These are phyloP conservation scores for Aegilops speltoides DNA, from an alignment of 176 grass and related monocot genomes.

Conservation along the genomic window DNA sequence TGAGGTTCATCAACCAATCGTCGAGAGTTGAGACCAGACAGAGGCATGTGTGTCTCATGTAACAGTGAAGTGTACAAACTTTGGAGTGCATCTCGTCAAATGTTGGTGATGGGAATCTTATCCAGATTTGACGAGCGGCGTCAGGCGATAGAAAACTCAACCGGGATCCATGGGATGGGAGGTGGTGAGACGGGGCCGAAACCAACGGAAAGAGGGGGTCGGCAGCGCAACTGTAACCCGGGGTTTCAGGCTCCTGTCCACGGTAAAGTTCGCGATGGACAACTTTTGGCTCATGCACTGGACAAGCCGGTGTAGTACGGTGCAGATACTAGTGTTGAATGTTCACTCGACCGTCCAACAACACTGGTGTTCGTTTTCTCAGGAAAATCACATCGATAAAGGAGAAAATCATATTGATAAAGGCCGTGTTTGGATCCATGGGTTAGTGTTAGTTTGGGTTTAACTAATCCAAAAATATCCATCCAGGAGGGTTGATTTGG, in stretches of 20 bases:
- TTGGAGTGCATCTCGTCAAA: not conserved
- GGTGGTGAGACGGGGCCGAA: not conserved
- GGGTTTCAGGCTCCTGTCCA: not conserved
- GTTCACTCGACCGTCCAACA: too few relatives aligned
- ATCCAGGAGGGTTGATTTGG: too few relatives aligned
- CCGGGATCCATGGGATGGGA: not conserved
- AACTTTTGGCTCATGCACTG: not conserved
- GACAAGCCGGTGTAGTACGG: not conserved
- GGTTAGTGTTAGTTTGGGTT: too few relatives aligned
- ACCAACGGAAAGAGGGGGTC: not conserved
- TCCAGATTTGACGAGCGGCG: not conserved
- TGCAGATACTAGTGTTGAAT: not conserved
- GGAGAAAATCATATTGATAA: too few relatives aligned
- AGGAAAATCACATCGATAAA: too few relatives aligned
- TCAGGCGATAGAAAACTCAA: not conserved
- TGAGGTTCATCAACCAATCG: too few relatives aligned
- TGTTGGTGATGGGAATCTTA: not conserved
- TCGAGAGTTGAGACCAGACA: not conserved
- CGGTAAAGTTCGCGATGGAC: not conserved
- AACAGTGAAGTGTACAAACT: too few relatives aligned
- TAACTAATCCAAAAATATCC: too few relatives aligned
- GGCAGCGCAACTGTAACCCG: not conserved
- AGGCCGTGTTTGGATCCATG: too few relatives aligned
- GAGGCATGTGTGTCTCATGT: not conserved
- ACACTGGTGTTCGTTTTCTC: too few relatives aligned